Conservation (phyloP, 306 rosid genomes). For the Malus orientalis region DNA sequence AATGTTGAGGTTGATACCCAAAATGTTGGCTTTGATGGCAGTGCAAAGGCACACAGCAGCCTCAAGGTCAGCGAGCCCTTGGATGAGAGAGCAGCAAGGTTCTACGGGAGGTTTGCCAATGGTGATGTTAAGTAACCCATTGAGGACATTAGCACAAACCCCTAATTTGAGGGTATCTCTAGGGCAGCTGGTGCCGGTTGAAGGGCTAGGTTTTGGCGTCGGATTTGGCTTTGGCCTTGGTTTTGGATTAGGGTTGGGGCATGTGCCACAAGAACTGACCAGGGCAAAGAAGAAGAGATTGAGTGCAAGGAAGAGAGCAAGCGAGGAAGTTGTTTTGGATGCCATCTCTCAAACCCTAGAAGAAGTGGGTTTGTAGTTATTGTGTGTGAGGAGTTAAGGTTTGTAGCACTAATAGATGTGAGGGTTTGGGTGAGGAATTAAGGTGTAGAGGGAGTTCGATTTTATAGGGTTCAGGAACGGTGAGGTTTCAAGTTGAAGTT, state of each 20-base stretch:
- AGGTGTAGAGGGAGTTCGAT: constrained; percentile 1
- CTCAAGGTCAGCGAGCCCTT: constrained; percentile 66
- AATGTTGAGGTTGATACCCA: constrained; percentile 61
- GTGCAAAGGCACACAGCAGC: constrained; percentile 83
- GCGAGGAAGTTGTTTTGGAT: constrained; percentile 45
- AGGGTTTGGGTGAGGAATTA: neutral
- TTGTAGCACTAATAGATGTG: neutral
- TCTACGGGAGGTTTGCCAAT: constrained; percentile 49
- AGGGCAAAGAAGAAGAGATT: constrained; percentile 68
- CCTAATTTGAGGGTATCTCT: constrained; percentile 57
- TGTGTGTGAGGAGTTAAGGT: neutral
- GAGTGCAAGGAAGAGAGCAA: constrained; percentile 56
- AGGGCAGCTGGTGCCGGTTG: constrained; percentile 31
- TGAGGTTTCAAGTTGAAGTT: neutral
- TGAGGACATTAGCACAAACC: constrained; percentile 51
- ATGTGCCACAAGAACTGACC: constrained; percentile 41
- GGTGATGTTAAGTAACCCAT: constrained; percentile 39
- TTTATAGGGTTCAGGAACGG: constrained; percentile 29
- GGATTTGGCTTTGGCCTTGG: constrained; percentile 6
- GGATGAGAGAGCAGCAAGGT: constrained; percentile 59
- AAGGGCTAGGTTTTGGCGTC: neutral
- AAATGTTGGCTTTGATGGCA: constrained; percentile 53
- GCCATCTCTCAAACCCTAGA: constrained; percentile 26
- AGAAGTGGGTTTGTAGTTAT: too few relatives aligned
- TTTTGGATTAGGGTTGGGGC: constrained; percentile 17